Base-by-base conservation (phyloP, 805 yeast species). In the Candida dendrica region DNA sequence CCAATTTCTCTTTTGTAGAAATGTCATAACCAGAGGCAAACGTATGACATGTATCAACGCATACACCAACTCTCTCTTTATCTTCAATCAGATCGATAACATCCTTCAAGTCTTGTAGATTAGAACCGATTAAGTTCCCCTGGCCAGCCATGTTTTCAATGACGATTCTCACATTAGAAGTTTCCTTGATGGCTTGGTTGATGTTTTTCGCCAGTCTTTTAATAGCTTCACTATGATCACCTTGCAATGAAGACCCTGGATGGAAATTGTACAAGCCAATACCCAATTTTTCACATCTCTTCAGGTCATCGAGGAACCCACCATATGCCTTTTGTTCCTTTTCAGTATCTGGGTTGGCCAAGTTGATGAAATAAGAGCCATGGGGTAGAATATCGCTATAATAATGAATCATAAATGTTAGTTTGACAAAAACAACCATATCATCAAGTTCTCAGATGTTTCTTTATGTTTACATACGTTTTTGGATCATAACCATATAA, bases 71-170 rank as follows among this genome's bases (percentile, higher is more conserved):
- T 43, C 98, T 71, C 1, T 64, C 58, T 60, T 90, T 90, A 55
- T 89, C 76, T 1, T 88, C 84, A n/a, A 93, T 75, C 69, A 78
- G 56, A 31, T 76, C 82, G 36, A 93, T 87, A 14, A 93, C 90
- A 18, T 73, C 75, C 24, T 72, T 68, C 38, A 93, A 68, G 55
- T 93, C 98, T 48, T 84, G 78, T 24, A 91, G 64, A 34, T 75
- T 69, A 3, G 91, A 81, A 1, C 98, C 98, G 34, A 93, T 83
- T 46, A 91, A 72, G 47, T 85, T 83, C 3, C 96, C 96, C 52
- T 88, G 95, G 9, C 98, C 98, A 2, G 98, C 96, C 98, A 93
- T 93, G 57, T 91, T 93, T 56, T 93, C 98, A 45, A 93, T 71
- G 11, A 93, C 95, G 36, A 93, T 80, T 55, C 83, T 90, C 27